A percentile compares a stretch with the other conserved stretches of the same genome.
phyloP scores from a whole-genome alignment of 345 rosid species.

The Cardamine occulta region DNA sequence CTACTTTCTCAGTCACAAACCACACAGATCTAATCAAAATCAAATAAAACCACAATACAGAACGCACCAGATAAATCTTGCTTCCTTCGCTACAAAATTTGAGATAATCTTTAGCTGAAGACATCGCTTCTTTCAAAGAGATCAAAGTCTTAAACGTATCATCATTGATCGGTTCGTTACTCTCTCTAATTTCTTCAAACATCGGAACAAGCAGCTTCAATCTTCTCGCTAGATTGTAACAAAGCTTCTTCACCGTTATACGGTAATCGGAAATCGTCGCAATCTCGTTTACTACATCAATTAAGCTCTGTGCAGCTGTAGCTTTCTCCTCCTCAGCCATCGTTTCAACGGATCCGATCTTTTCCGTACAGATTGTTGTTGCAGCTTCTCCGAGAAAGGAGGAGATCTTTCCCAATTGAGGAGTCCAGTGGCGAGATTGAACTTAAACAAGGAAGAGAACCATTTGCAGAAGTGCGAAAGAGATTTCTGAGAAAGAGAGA shows the following conservation, averaged over 20 bases:
- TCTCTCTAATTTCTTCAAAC: conserved; percentile 82
- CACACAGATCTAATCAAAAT: conserved; percentile 52
- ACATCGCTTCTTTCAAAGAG: conserved; percentile 56
- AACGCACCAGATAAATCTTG: conserved; percentile 91
- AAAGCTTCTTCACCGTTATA: conserved; percentile 71
- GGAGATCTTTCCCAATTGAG: conserved; percentile 18
- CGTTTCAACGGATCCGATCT: conserved; percentile 32
- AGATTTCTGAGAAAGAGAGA: conserved; percentile 22
- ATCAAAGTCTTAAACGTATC: conserved; percentile 52
- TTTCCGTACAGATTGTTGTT: background rate
- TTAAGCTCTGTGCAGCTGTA: conserved; percentile 54
- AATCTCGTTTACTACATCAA: conserved; percentile 72
- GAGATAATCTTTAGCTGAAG: conserved; percentile 67
- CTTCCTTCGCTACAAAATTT: conserved; percentile 82
- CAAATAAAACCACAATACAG: conserved; percentile 17
- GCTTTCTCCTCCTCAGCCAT: conserved; percentile 66
- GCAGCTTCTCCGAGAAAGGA: background rate
- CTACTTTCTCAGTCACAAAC: conserved; percentile 29
- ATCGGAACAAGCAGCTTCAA: conserved; percentile 79
- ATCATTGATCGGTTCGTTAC: conserved; percentile 58
- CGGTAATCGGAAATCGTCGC: conserved; percentile 63
- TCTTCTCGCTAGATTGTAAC: conserved; percentile 74
- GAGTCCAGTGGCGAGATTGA: conserved; percentile 19
- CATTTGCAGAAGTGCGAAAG: conserved; percentile 36
- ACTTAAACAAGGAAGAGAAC: conserved; percentile 27